Evolutionary conservation across 1,139 yeast genomes (phyloP).

Genomic region (Saccharomyces hybrid): DNA sequence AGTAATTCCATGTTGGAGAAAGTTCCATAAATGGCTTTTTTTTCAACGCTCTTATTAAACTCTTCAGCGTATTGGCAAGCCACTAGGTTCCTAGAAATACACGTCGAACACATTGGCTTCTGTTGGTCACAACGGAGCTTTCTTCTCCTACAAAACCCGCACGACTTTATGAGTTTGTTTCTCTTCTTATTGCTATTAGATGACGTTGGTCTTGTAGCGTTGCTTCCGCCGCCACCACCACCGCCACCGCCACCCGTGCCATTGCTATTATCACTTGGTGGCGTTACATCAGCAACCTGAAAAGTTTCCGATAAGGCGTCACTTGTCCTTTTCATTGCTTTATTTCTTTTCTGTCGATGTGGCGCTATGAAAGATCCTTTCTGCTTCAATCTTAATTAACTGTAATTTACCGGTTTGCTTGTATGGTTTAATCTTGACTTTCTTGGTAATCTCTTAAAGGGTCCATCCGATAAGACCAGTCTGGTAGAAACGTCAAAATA

Average conservation of each 20-base stretch:
- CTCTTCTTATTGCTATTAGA: constrained; percentile 8
- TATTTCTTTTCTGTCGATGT: neutral
- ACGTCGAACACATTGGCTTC: constrained; percentile 24
- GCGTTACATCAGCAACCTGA: neutral
- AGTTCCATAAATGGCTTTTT: neutral
- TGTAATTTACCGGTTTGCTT: no score
- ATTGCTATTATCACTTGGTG: neutral
- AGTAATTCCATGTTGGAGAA: neutral
- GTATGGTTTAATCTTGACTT: no score
- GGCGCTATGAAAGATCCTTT: no score
- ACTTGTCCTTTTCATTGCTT: neutral
- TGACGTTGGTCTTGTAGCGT: neutral
- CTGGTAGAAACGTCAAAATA: no score
- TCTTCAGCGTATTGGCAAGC: constrained; percentile 23
- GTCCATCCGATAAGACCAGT: no score
- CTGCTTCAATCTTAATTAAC: no score
- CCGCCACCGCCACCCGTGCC: neutral
- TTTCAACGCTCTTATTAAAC: neutral
- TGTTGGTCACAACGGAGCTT: constrained; percentile 29
- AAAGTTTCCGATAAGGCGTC: neutral
- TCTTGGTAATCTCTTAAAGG: no score
- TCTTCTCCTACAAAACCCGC: constrained; percentile 27
- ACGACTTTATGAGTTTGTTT: constrained; percentile 26
- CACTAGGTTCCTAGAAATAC: constrained; percentile 18
- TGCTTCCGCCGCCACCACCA: neutral